Conservation (phyloP, 1,284 basidiomycete species). For the Naganishia liquefaciens region DNA sequence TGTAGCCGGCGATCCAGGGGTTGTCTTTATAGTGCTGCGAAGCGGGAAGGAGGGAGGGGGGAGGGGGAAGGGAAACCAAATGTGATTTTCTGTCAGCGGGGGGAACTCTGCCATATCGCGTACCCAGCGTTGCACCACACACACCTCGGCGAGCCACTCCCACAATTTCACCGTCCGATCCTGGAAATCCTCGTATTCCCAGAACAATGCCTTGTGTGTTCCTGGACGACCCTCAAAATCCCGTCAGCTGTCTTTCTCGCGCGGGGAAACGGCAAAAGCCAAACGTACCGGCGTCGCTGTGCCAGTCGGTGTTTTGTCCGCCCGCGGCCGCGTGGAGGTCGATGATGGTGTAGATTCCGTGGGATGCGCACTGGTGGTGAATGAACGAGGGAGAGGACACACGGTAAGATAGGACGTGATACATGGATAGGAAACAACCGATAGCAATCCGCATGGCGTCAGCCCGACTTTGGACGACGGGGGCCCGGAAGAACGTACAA, state of each 20-base stretch:
- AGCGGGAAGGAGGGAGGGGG: too few species aligned
- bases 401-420: not conserved
- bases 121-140: too few species aligned
- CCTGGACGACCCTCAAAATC: not conserved
- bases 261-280: not conserved
- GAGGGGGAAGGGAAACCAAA: too few species aligned
- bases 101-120: too few species aligned
- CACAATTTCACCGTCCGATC: conserved; percentile 69
- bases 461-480: not conserved
- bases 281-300: conserved; percentile 41
- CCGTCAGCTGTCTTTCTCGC: conserved; percentile 38
- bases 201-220: conserved; percentile 52
- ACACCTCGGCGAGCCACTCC: conserved; percentile 61
- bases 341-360: conserved; percentile 52
- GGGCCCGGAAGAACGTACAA: conserved; percentile 34
- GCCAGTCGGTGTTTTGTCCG: conserved; percentile 53
- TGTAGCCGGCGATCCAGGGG: conserved; percentile 66
- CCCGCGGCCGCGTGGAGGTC: conserved; percentile 52
- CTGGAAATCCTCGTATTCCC: conserved; percentile 74
- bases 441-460: too few species aligned
- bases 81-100: too few species aligned
- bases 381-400: not conserved
- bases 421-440: too few species aligned
- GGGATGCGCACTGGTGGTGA: conserved; percentile 44
- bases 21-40: conserved; percentile 64